Evolutionary conservation across 352 stramenopile species (phyloP), one percentile per base, ranked within the genome.

Genomic region (Pythium rishiriense): DNA sequence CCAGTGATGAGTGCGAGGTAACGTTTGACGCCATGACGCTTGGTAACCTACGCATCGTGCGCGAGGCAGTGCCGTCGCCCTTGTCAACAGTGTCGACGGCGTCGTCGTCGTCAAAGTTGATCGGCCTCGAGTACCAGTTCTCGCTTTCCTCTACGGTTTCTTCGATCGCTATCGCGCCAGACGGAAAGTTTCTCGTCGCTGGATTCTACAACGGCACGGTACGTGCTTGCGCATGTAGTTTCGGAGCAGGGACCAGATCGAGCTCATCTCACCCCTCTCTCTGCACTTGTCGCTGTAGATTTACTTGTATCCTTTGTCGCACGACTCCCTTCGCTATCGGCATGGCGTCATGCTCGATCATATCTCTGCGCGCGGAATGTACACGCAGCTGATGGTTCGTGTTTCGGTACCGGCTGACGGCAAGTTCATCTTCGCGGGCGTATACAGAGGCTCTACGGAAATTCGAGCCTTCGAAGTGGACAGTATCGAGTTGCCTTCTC

Each of bases 401-500:
- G 84, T 94, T 5, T 69, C 83, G 3, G 73, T 94, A 52, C 84
- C 84, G 0, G 76, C 89, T 3, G 81, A 94, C 51, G 84, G 85
- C 48, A 87, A 84, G 51, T 95, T 94, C 58, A 92, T 94, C 57
- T 95, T 95, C 53, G 87, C 87, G 4, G 87, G 87, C 3, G 85
- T 95, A 0, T 94, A 95, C 53, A 80, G 85, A 24, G 87, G 87
- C 11, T 94, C 87, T 19, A 95, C 83, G n/a, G 87, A 94, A 52
- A 94, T 95, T 57, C 82, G 85, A 15, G 87, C 85, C 0, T 90
- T 89, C 42, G 82, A 94, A 39, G 79, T 95, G 12, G 86, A 90
- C 64, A 92, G 81, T 45, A 93, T 94, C 64, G 62, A 73, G 26
- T 73, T 94, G 19, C 86, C 86, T 10, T 59, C 64, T 22, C 45